A percentile compares a stretch with the other conserved stretches of the same genome.
Evolutionary conservation across 2,329 filamentous ascomycete genomes (phyloP).

Genomic region (Fusarium albosuccineum): DNA sequence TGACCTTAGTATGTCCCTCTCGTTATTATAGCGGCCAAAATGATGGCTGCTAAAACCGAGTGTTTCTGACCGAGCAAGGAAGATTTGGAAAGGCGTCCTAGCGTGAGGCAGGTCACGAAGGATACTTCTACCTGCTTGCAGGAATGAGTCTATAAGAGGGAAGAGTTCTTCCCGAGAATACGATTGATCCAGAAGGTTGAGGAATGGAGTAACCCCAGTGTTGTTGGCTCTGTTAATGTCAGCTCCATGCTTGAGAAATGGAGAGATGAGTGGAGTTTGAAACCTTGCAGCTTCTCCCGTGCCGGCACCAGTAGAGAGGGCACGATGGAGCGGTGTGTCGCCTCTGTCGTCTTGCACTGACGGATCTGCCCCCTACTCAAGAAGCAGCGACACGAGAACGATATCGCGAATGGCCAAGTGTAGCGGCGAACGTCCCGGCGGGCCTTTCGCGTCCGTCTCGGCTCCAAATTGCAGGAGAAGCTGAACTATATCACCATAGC

Average conservation of each 20-base stretch:
- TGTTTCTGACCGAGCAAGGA: background rate
- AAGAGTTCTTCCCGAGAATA: background rate
- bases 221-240: background rate
- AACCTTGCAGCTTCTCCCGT: too few species aligned
- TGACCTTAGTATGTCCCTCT: background rate
- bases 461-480: conserved; percentile 5
- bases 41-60: background rate
- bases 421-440: background rate
- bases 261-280: background rate
- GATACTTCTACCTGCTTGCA: background rate
- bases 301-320: background rate
- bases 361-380: background rate
- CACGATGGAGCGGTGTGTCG: conserved; percentile 3
- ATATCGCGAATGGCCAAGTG: background rate
- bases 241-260: background rate
- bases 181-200: background rate
- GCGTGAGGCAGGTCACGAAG: background rate
- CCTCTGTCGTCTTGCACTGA: conserved; percentile 1
- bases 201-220: background rate
- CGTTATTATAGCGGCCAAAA: background rate
- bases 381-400: background rate
- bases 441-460: background rate
- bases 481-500: background rate
- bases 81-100: background rate
- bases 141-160: background rate